Conservation (phyloP, 768 basidiomycete species). For the Serendipita sp. region DNA sequence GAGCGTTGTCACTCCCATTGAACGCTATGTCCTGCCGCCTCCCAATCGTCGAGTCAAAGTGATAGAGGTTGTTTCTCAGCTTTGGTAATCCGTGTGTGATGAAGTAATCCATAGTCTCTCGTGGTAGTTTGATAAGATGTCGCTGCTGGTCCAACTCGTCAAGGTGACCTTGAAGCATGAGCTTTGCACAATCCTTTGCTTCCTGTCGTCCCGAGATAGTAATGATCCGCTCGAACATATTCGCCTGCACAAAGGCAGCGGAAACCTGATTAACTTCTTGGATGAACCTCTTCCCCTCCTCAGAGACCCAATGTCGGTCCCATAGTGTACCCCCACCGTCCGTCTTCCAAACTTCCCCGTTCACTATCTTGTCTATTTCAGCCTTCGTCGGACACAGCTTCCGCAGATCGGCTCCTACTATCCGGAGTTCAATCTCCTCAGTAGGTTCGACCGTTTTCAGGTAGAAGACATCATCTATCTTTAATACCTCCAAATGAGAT, state of each 20-base stretch:
- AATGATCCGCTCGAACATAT: not conserved
- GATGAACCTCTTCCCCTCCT: not conserved
- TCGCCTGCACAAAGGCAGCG: not conserved
- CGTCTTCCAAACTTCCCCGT: not conserved
- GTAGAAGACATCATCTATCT: not conserved
- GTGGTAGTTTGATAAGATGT: not conserved
- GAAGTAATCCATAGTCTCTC: not conserved
- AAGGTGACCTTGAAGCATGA: not conserved
- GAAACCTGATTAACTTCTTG: conserved; percentile 1
- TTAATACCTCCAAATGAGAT: not conserved
- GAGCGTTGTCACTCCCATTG: not conserved
- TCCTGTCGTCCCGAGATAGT: not conserved
- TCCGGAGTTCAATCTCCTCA: not conserved
- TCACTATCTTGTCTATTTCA: not conserved
- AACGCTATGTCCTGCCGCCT: not conserved
- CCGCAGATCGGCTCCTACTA: not conserved
- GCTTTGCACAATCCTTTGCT: not conserved
- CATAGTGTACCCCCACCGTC: not conserved
- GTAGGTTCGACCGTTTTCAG: not conserved
- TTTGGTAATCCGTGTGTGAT: not conserved
- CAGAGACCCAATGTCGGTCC: conserved; percentile 2
- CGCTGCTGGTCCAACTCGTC: not conserved
- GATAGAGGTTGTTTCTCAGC: not conserved
- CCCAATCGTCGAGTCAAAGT: conserved; percentile 1
- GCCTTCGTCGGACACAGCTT: not conserved